A percentile compares a stretch with the other conserved stretches of the same genome.
Conservation (phyloP, 768 basidiomycete species). For the Cantharellus cinnabarinus region DNA sequence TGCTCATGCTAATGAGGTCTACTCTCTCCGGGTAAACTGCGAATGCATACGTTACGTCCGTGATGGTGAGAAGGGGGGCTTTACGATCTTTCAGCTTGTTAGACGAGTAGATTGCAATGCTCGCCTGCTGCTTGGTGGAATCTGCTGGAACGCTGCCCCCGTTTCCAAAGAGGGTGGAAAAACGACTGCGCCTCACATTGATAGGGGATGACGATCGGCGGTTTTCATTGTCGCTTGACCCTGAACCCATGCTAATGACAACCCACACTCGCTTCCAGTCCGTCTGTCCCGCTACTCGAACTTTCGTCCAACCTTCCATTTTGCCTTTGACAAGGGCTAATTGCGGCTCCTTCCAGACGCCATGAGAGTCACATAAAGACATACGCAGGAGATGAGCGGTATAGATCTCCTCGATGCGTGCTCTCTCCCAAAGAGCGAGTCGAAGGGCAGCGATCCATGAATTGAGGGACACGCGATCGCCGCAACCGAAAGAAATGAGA, state of each 20-base stretch:
- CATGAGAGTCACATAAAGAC: slow-evolving; percentile 26
- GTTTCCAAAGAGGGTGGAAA: slow-evolving; percentile 41
- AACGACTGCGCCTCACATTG: slow-evolving; percentile 31
- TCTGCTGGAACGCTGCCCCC: slow-evolving; percentile 12
- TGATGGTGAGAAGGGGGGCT: slow-evolving; percentile 48
- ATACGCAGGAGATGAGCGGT: slow-evolving; percentile 83
- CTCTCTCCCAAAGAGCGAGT: slow-evolving; percentile 85
- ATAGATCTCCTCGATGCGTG: slow-evolving; percentile 89
- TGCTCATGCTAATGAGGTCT: slow-evolving; percentile 71
- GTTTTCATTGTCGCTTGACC: background rate
- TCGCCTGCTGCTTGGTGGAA: slow-evolving; percentile 14
- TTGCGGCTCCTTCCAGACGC: slow-evolving; percentile 28
- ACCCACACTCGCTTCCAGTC: slow-evolving; percentile 92
- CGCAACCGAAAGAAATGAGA: slow-evolving; percentile 73
- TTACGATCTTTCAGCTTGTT: slow-evolving; percentile 57
- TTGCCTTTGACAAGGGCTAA: slow-evolving; percentile 47
- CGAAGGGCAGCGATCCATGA: slow-evolving; percentile 89
- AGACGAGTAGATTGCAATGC: slow-evolving; percentile 39
- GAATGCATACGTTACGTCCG: slow-evolving; percentile 61
- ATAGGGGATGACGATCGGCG: slow-evolving; percentile 7
- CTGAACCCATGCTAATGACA: slow-evolving; percentile 29
- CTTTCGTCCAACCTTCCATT: slow-evolving; percentile 81
- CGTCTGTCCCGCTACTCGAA: slow-evolving; percentile 87
- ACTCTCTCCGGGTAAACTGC: slow-evolving; percentile 94
- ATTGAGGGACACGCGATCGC: slow-evolving; percentile 41